These are phyloP conservation scores for Phytophthora gonapodyides DNA, from an alignment of 352 stramenopile genomes.

Conservation along the genomic window DNA sequence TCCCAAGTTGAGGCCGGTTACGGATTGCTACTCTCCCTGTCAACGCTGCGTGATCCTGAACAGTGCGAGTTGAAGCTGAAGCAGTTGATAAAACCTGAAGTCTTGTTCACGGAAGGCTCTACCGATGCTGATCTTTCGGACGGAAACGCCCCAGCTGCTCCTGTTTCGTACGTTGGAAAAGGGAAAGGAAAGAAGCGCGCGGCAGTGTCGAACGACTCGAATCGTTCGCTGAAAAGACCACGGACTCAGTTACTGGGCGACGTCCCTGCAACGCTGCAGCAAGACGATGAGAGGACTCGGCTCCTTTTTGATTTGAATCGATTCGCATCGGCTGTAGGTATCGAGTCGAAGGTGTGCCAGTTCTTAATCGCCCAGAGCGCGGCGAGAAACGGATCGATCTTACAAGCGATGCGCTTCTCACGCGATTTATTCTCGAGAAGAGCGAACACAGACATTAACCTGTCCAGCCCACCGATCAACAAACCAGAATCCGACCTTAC, in stretches of 20 bases:
- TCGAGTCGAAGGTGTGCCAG: constrained; percentile 46
- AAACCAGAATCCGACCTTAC: background rate
- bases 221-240: constrained; percentile 9
- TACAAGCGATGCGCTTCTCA: constrained; percentile 57
- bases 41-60: constrained; percentile 49
- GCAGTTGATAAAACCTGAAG: constrained; percentile 43
- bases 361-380: constrained; percentile 47
- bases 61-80: constrained; percentile 50
- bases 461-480: background rate
- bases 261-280: constrained; percentile 14
- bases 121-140: background rate
- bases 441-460: background rate
- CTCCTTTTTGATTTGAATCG: constrained; percentile 53
- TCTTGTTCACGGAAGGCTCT: constrained; percentile 42
- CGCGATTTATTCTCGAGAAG: constrained; percentile 56
- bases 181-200: constrained; percentile 36
- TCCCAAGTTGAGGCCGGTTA: constrained; percentile 54
- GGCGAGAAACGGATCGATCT: constrained; percentile 49
- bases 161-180: constrained; percentile 6
- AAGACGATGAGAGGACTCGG: constrained; percentile 44
- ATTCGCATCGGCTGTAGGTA: constrained; percentile 52
- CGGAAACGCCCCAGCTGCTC: no score
- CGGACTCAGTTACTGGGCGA: background rate
- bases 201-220: background rate
- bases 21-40: constrained; percentile 59